These are phyloP conservation scores for Leccinum aurantiacum DNA, from an alignment of 768 basidiomycete species.

Conservation along the genomic window DNA sequence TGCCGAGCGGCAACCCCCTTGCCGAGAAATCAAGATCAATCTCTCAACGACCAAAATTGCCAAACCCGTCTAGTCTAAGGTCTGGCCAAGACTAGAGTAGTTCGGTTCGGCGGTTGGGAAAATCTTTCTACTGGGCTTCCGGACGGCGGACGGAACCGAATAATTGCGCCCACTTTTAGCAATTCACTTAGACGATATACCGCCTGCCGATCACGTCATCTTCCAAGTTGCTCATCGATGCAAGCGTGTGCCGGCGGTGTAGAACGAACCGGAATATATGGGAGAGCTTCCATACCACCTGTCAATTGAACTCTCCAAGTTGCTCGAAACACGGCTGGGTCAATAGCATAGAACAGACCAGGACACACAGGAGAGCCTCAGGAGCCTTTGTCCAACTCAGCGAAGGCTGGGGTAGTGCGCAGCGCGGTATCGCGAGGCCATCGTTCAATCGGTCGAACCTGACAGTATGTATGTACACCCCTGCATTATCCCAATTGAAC, in stretches of 20 bases:
- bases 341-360: neutral
- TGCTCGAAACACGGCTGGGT: neutral
- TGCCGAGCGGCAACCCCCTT: no score
- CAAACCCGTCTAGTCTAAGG: no score
- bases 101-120: no score
- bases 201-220: neutral
- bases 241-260: neutral
- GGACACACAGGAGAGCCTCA: neutral
- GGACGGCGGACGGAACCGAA: no score
- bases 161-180: no score
- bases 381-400: neutral
- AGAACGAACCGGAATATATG: neutral
- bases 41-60: no score
- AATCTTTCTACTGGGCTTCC: no score
- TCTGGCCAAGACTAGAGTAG: no score
- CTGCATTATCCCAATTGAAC: neutral
- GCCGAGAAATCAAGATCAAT: no score
- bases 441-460: neutral
- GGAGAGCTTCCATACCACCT: neutral
- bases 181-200: no score
- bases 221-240: neutral
- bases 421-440: neutral
- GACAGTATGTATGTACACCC: conserved; percentile 5
- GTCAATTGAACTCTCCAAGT: neutral
- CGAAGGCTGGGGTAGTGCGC: neutral